phyloP scores from a whole-genome alignment of 2,329 filamentous ascomycete species.

The Neurospora sp. region DNA sequence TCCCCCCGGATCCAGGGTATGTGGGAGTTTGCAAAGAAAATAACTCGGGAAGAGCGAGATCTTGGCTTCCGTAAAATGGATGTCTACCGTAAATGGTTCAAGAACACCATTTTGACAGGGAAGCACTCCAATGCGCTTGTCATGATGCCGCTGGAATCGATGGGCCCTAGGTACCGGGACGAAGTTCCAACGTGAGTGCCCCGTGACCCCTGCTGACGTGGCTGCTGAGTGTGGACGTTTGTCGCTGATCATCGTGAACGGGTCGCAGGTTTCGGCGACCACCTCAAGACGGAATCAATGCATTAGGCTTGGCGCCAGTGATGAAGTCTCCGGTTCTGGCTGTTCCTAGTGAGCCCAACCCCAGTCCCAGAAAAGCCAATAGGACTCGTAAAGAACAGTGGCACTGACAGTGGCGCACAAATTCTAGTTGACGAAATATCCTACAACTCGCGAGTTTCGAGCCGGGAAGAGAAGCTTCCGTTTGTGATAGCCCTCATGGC shows the following conservation, averaged over 20 bases:
- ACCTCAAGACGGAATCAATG: neutral
- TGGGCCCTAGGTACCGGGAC: neutral
- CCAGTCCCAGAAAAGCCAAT: neutral
- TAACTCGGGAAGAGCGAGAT: too few species aligned
- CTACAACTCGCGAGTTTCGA: neutral
- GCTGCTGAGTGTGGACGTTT: neutral
- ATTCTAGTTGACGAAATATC: neutral
- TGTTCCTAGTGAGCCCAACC: conserved; percentile 1
- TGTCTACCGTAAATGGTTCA: too few species aligned
- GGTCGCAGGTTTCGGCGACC: neutral
- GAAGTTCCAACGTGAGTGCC: neutral
- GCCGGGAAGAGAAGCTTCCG: too few species aligned
- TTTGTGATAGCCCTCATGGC: too few species aligned
- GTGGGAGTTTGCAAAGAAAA: too few species aligned
- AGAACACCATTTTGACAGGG: neutral
- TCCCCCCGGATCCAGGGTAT: too few species aligned
- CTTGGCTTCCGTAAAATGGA: too few species aligned
- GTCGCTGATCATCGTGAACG: neutral
- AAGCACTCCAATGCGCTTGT: neutral
- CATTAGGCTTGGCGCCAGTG: neutral
- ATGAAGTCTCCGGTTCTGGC: conserved; percentile 2
- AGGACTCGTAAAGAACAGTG: neutral
- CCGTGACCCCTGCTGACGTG: neutral
- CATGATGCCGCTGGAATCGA: neutral
- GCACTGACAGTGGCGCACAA: neutral